phyloP scores from a whole-genome alignment of 129 eudicot species.

The Rutidosis leptorrhynchoides region DNA sequence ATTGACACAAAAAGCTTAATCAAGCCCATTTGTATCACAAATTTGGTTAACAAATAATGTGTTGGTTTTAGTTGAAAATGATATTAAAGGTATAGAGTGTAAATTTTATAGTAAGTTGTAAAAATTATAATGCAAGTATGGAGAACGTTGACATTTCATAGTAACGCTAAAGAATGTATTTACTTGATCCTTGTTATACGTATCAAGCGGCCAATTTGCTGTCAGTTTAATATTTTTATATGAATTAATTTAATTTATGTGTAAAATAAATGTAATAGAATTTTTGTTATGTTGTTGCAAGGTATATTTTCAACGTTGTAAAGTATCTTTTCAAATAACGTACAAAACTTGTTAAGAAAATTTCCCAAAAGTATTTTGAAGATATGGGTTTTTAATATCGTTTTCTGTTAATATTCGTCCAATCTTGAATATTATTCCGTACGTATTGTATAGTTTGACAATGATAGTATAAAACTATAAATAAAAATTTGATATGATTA shows the following conservation, averaged over 20 bases:
- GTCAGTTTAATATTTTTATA: constrained; percentile 4
- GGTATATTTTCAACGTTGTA: constrained; percentile 4
- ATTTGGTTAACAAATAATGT: neutral
- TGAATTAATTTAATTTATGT: no score
- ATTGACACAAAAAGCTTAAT: constrained; percentile 17
- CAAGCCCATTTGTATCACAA: constrained; percentile 18
- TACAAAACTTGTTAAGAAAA: neutral
- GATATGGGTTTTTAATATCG: neutral
- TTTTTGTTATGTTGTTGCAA: neutral
- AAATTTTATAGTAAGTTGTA: neutral
- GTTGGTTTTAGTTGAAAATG: neutral
- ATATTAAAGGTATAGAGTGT: neutral
- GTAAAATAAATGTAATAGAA: no score
- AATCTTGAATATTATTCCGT: neutral
- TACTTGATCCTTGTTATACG: constrained; percentile 22
- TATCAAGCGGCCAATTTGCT: constrained; percentile 26
- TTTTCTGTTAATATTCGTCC: neutral
- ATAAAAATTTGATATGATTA: neutral
- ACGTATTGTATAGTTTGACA: neutral
- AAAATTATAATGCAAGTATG: constrained; percentile 9
- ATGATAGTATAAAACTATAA: no score
- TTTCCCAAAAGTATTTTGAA: neutral
- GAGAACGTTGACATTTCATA: constrained; percentile 24
- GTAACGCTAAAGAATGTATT: constrained; percentile 10
- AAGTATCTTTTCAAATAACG: constrained; percentile 2